Evolutionary conservation across 1,284 basidiomycete genomes (phyloP).

Genomic region (Rhodofomes roseus): DNA sequence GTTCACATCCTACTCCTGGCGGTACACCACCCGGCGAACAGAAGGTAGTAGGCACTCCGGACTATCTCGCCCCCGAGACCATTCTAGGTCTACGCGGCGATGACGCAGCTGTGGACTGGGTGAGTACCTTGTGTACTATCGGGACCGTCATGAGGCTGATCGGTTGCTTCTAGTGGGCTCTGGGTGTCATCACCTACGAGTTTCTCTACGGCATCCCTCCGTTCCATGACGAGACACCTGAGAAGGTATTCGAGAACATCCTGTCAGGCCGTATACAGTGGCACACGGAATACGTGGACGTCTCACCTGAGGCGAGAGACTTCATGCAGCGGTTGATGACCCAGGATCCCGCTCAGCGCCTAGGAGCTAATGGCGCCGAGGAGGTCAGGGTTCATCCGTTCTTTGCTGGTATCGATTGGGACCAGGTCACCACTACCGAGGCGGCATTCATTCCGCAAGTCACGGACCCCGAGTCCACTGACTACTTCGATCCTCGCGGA

Average conservation of each 20-base stretch:
- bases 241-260: conserved; percentile 98
- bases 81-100: conserved; percentile 95
- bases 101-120: conserved; percentile 97
- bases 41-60: conserved; percentile 95
- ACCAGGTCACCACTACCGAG: conserved; percentile 81
- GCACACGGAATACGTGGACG: conserved; percentile 91
- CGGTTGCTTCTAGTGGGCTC: conserved; percentile 68
- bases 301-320: conserved; percentile 84
- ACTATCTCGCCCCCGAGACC: conserved; percentile 95
- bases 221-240: conserved; percentile 95
- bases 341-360: conserved; percentile 74
- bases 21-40: conserved; percentile 79
- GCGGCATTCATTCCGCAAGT: conserved; percentile 97
- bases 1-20: conserved; percentile 56
- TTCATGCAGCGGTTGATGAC: conserved; percentile 90
- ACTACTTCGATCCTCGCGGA: conserved; percentile 97
- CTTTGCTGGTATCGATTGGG: conserved; percentile 91
- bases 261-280: conserved; percentile 94
- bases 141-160: background rate
- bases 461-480: conserved; percentile 95
- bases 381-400: conserved; percentile 95
- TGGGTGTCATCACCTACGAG: conserved; percentile 98
- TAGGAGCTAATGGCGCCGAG: conserved; percentile 86
- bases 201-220: conserved; percentile 97
- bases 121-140: conserved; percentile 33